Base-by-base conservation (phyloP, 75 land plant genomes). In the Pinus taeda region DNA sequence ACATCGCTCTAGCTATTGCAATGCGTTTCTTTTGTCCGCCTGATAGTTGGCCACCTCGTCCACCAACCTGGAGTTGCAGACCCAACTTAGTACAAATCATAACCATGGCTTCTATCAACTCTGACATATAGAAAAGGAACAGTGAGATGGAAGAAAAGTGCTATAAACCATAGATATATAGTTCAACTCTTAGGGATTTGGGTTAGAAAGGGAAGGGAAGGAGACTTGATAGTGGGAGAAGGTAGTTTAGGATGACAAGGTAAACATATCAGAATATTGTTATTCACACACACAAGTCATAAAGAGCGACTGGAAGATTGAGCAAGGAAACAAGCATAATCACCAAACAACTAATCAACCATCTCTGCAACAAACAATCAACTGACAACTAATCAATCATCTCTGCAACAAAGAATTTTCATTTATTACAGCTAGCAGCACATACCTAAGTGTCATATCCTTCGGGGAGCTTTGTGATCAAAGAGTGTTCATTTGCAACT, bases 11-110 rank as follows among this genome's bases (percentile, higher is more conserved):
- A n/a, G 94, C 96, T 59, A 93, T 93, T 13, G 96, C 96, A 57
- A 93, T 84, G 60, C 93, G 79, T 73, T 93, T 93, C 85, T 94
- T 96, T 79, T 96, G 99, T 22, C 99, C 99, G 18, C 99, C 99
- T 8, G 99, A 96, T 55, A 93, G 81, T 73, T 93, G 96, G 59
- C 89, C 64, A 20, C 96, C 96, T 73, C 93, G 84, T 63, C 91
- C 96, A 20, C 96, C 96, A 22, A 93, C 96, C 95, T 93, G 85
- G 11, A 49, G 53, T 49, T 49, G 53, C 53, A 49, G 9, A 49
- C 0, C 11, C 53, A 8, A 49, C 53, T 49, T 9, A 49, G 53
- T 49, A 49, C 22, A 74, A 37, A 59, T 58, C 22, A 56, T 58
- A 21, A 57, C 37, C 76, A 26, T 58, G 76, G 76, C 66, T 49